Evolutionary conservation across 192 early-diverging fungal genomes (phyloP), one percentile per base, ranked within the genome.

Genomic region (Podila epicladia): DNA sequence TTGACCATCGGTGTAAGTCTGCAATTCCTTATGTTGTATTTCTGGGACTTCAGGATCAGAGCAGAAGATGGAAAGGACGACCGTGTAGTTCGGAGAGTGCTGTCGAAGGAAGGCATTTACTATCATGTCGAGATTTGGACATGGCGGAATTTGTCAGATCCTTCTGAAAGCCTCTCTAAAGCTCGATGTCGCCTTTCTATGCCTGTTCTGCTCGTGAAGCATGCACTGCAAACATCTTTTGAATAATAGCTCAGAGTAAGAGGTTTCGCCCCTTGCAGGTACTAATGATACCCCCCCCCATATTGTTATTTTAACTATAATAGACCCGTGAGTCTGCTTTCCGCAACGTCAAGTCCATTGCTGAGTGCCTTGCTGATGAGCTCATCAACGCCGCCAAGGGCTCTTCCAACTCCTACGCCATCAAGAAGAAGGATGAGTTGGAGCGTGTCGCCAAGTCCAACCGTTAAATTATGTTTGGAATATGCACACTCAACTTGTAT

Each of bases 291-390:
- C 58, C 17, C 20, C 29, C 20, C 29, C 13, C 49, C 9, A 58
- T 55, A 2, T 48, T n/a, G 13, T 33, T 37, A 60, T 7, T 59
- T 29, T 15, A 6, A 9, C 28, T 28, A 64, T 66, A 26, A 37
- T 76, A 93, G 90, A 93, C 97, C 79, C 94, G 97, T 86, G 97
- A 97, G 89, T 95, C 97, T 85, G 91, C 97, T 69, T 99, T 98
- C 96, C 95, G 96, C 84, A 99, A 99, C 93, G 91, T 96, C 89
- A 99, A 99, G 95, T 97, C 97, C 84, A 97, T 99, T 91, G 97
- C 97, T 74, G 97, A 99, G 89, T 98, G 97, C 90, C 93, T 98
- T 67, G 97, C 97, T 76, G 97, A 99, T 91, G 97, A 99, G 89
- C 92, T 99, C 77, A 98, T 98, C 90, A 98, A 99, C 90, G 97